These are phyloP conservation scores for Pseudogymnoascus sp. DNA, from an alignment of 2,329 filamentous ascomycete genomes.

Conservation along the genomic window DNA sequence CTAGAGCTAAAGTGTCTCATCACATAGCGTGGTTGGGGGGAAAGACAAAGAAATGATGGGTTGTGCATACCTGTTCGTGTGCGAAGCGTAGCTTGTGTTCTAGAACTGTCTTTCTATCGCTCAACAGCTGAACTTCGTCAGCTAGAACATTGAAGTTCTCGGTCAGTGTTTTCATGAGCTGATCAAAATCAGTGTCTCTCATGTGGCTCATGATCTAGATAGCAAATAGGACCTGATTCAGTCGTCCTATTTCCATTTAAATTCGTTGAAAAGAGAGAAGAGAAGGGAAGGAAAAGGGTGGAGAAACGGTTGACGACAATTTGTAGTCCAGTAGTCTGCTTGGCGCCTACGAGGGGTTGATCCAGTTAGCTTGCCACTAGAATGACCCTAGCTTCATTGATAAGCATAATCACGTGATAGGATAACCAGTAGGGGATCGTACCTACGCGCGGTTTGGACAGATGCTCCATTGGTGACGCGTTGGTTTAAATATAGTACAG, in stretches of 20 bases:
- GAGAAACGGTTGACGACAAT: constrained; percentile 9
- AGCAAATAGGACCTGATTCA: constrained; percentile 5
- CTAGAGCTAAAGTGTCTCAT: constrained; percentile 67
- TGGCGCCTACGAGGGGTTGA: constrained; percentile 7
- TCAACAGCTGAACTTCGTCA: constrained; percentile 56
- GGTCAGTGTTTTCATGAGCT: constrained; percentile 49
- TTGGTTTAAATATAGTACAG: not conserved
- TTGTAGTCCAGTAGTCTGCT: constrained; percentile 9
- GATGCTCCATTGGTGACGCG: not conserved
- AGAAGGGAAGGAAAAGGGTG: constrained; percentile 9
- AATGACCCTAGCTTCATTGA: not conserved
- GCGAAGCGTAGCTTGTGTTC: constrained; percentile 61
- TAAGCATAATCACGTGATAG: not conserved
- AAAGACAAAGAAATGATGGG: constrained; percentile 12
- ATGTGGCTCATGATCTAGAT: constrained; percentile 9
- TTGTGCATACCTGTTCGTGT: constrained; percentile 53
- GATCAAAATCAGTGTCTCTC: constrained; percentile 26
- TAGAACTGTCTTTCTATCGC: constrained; percentile 56
- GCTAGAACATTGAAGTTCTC: constrained; percentile 59
- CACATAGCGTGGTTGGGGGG: constrained; percentile 25
- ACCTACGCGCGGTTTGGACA: not conserved
- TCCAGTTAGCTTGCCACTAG: constrained; percentile 4
- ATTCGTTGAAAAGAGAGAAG: constrained; percentile 24
- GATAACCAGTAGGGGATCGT: not conserved
- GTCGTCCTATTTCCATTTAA: constrained; percentile 3